Base-by-base conservation (phyloP, 208 protist species). In the Phytomonas francai region DNA sequence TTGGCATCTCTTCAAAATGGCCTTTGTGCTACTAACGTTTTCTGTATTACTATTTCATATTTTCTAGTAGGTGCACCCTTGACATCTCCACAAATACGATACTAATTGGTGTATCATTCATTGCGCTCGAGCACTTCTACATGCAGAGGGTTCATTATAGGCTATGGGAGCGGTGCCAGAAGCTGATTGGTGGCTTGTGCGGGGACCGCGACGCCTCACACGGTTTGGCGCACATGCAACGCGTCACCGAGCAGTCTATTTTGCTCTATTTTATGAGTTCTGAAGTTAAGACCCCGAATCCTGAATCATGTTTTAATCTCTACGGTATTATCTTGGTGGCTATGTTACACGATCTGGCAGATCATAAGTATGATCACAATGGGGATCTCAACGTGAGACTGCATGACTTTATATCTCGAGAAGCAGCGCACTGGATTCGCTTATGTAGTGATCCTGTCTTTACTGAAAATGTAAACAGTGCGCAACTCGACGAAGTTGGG, bases 341-440 rank as follows among this genome's bases (percentile, higher is more conserved):
- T 19, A 95, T 95, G 89, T 76, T 95, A 28, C 89, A 95, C 72
- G 89, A 95, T 66, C 87, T 93, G 1, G 85, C 83, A 1, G 89
- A 95, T 71, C 89, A 95, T 75, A 95, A 95, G 71, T 95, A 93
- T 64, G 85, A 92, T 62, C 11, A 59, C 19, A 72, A 80, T 11
- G 83, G 81, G 11, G 63, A 65, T 11, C 78, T 91, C 3, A 29
- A 72, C 19, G 32, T 54, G 33, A 67, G 63, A 19, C 73, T 92
- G 16, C 51, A 68, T 19, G 64, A 63, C 19, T 92, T 90, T 58
- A 39, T 84, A 3, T 56, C 31, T 27, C 16, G 14, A 14, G 79
- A 85, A 42, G 30, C 9, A 14, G 34, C 34, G 34, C 34, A 12
- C 34, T 39, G 34, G 34, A 39, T 39, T 39, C 4, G 11, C 11